A percentile compares a stretch with the other conserved stretches of the same genome.
phyloP scores from a whole-genome alignment of 495 filamentous ascomycete species.

The Penicillium macrosclerotiorum region DNA sequence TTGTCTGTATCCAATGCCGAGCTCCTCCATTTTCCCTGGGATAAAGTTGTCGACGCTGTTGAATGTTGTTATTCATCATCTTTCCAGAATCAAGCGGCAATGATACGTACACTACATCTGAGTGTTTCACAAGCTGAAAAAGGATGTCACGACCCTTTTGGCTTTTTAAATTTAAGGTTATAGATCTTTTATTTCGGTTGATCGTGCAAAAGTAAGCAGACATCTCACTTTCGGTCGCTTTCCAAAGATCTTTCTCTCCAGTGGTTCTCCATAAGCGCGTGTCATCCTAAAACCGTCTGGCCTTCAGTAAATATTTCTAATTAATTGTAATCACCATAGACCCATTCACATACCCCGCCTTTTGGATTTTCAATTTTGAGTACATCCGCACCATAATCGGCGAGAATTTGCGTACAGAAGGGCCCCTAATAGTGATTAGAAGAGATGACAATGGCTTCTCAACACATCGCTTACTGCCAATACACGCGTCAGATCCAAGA shows the following conservation, averaged over 20 bases:
- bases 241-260: no score
- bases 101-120: slow-evolving; percentile 61
- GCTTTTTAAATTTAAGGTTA: neutral
- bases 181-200: neutral
- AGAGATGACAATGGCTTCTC: neutral
- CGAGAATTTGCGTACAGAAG: slow-evolving; percentile 90
- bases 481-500: slow-evolving; percentile 87
- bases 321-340: neutral
- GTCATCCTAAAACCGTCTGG: no score
- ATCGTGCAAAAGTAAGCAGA: no score
- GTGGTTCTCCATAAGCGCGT: no score
- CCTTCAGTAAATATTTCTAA: neutral
- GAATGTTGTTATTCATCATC: neutral
- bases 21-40: slow-evolving; percentile 75
- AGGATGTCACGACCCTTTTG: slow-evolving; percentile 54
- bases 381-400: slow-evolving; percentile 85
- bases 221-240: no score
- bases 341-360: slow-evolving; percentile 50
- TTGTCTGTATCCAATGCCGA: slow-evolving; percentile 70
- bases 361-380: slow-evolving; percentile 90
- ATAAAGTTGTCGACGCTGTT: slow-evolving; percentile 82
- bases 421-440: slow-evolving; percentile 43
- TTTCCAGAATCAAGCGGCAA: neutral
- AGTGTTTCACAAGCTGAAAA: slow-evolving; percentile 66
- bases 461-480: slow-evolving; percentile 65